Evolutionary conservation across 1,284 basidiomycete species (phyloP).

Genomic region (Volvariella surrecta): DNA sequence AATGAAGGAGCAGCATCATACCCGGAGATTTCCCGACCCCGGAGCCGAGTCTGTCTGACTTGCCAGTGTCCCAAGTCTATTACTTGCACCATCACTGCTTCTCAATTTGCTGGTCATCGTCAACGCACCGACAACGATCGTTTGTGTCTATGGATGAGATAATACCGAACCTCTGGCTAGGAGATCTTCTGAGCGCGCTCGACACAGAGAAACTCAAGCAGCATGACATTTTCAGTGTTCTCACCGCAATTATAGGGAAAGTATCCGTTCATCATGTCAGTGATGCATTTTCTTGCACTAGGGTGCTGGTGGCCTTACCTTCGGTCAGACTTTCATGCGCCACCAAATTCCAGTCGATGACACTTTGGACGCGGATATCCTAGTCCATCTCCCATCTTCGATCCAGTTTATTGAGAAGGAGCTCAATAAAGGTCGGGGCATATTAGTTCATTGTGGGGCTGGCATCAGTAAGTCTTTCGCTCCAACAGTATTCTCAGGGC

Average conservation of each 20-base stretch:
- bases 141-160: slow-evolving; percentile 46
- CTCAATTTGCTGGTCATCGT: not conserved
- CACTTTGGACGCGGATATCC: slow-evolving; percentile 61
- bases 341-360: slow-evolving; percentile 71
- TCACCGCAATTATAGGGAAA: slow-evolving; percentile 65
- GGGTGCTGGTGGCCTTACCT: not conserved
- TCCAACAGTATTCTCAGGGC: not conserved
- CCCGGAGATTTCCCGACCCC: too few species aligned
- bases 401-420: slow-evolving; percentile 52
- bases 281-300: not conserved
- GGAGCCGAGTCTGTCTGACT: too few species aligned
- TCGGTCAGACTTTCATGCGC: slow-evolving; percentile 52
- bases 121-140: too few species aligned
- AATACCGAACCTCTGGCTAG: slow-evolving; percentile 57
- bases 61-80: too few species aligned
- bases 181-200: slow-evolving; percentile 46
- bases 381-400: slow-evolving; percentile 67
- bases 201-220: slow-evolving; percentile 44
- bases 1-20: too few species aligned
- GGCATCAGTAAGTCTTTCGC: slow-evolving; percentile 51
- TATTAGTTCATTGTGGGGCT: slow-evolving; percentile 75
- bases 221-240: slow-evolving; percentile 61
- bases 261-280: slow-evolving; percentile 57
- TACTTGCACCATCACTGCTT: too few species aligned
- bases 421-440: slow-evolving; percentile 62